Conservation (phyloP, 148 eudicot species). For the Chenopodium quinoa region DNA sequence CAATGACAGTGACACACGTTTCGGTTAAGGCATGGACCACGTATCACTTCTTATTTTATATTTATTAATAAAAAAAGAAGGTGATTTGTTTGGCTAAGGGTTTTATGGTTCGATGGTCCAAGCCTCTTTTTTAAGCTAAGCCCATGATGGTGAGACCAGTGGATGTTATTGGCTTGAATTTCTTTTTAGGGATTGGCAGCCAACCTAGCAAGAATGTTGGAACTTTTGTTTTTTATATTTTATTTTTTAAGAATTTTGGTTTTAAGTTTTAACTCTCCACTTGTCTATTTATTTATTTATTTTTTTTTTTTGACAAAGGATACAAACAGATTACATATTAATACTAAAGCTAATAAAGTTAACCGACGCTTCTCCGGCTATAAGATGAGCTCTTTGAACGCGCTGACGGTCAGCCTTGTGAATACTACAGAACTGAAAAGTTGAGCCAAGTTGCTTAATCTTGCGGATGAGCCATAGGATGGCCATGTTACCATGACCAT, state of each 20-base stretch:
- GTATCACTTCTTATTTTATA: background rate
- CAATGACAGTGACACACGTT: background rate
- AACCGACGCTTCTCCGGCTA: no score
- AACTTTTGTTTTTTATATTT: background rate
- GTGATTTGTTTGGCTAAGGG: background rate
- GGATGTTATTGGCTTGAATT: background rate
- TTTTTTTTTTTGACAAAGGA: no score
- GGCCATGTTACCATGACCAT: no score
- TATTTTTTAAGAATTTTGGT: background rate
- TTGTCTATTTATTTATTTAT: background rate
- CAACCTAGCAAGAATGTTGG: slow-evolving; percentile 23
- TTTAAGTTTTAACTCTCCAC: no score
- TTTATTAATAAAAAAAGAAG: background rate
- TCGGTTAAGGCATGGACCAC: slow-evolving; percentile 13
- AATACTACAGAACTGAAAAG: no score
- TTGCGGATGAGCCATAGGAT: no score
- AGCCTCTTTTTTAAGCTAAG: slow-evolving; percentile 26
- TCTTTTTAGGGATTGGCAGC: slow-evolving; percentile 8
- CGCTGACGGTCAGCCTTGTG: no score
- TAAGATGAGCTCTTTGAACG: no score
- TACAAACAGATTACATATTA: no score
- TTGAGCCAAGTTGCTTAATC: no score
- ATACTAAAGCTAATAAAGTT: no score
- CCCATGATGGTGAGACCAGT: slow-evolving; percentile 18
- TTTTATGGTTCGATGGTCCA: slow-evolving; percentile 16